Percentiles rank a stretch among this genome's conserved stretches.
These are phyloP conservation scores for Arabidopsis hybrid DNA, from an alignment of 441 rosid species.

Conservation along the genomic window DNA sequence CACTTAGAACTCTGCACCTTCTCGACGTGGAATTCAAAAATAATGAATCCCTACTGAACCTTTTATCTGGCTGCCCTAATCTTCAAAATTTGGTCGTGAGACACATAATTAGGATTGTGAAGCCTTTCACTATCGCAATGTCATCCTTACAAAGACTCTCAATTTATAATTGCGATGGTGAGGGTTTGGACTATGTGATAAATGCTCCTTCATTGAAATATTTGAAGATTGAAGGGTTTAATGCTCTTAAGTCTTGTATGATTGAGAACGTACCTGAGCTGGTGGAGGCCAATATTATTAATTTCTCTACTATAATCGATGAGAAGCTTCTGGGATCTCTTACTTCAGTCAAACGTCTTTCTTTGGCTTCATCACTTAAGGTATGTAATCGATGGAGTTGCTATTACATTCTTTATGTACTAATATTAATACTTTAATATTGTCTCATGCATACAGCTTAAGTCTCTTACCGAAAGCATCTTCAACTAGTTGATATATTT, in stretches of 20 bases:
- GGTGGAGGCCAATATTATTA: slow-evolving; percentile 8
- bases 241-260: background rate
- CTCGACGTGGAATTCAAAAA: background rate
- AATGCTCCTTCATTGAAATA: slow-evolving; percentile 28
- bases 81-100: slow-evolving; percentile 18
- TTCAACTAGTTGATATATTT: too few relatives aligned
- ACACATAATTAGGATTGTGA: too few relatives aligned
- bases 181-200: background rate
- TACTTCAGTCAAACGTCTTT: too few relatives aligned
- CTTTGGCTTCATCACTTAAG: too few relatives aligned
- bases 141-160: slow-evolving; percentile 21
- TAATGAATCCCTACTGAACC: background rate
- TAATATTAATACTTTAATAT: too few relatives aligned
- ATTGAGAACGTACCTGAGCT: slow-evolving; percentile 12
- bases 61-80: slow-evolving; percentile 24
- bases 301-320: background rate
- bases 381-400: too few relatives aligned
- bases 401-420: too few relatives aligned
- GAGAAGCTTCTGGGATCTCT: too few relatives aligned
- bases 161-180: background rate
- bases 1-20: slow-evolving; percentile 15
- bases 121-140: background rate
- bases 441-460: too few relatives aligned
- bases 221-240: background rate
- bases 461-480: too few relatives aligned